Conservation (phyloP, 805 yeast species). For the Yamadazyma tumulicola region DNA sequence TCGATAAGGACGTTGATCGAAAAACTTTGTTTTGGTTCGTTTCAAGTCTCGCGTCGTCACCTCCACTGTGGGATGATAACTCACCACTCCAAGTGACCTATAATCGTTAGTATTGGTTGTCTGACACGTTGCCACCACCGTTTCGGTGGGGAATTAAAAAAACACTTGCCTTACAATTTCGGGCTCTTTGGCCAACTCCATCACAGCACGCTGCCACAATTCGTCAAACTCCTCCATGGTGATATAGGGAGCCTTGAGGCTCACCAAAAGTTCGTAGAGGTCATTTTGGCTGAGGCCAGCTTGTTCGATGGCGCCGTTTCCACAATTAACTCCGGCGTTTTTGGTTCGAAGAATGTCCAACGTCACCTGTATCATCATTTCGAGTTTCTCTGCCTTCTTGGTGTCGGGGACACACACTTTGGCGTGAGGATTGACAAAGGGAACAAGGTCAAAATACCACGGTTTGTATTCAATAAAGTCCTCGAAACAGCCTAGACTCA, state of each 20-base stretch:
- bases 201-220: slow-evolving; percentile 64
- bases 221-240: slow-evolving; percentile 67
- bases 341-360: slow-evolving; percentile 61
- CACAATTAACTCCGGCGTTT: slow-evolving; percentile 63
- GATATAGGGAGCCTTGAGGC: slow-evolving; percentile 45
- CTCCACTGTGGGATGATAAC: slow-evolving; percentile 15
- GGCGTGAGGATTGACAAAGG: slow-evolving; percentile 54
- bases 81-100: slow-evolving; percentile 17
- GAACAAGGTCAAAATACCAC: slow-evolving; percentile 52
- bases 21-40: slow-evolving; percentile 48
- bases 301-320: slow-evolving; percentile 42
- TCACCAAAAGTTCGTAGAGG: slow-evolving; percentile 48
- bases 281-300: slow-evolving; percentile 52
- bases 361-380: slow-evolving; percentile 63
- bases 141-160: not conserved
- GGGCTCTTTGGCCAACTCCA: slow-evolving; percentile 61
- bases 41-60: slow-evolving; percentile 25
- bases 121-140: not conserved
- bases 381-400: slow-evolving; percentile 62
- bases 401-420: slow-evolving; percentile 70
- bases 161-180: slow-evolving; percentile 77
- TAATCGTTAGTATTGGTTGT: slow-evolving; percentile 23
- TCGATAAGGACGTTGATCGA: slow-evolving; percentile 70
- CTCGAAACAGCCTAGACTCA: slow-evolving; percentile 65
- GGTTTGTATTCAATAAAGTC: slow-evolving; percentile 55